Percentiles rank a stretch among this genome's conserved stretches.
Conservation (phyloP, 345 rosid species). For the Stellera chamaejasme region DNA sequence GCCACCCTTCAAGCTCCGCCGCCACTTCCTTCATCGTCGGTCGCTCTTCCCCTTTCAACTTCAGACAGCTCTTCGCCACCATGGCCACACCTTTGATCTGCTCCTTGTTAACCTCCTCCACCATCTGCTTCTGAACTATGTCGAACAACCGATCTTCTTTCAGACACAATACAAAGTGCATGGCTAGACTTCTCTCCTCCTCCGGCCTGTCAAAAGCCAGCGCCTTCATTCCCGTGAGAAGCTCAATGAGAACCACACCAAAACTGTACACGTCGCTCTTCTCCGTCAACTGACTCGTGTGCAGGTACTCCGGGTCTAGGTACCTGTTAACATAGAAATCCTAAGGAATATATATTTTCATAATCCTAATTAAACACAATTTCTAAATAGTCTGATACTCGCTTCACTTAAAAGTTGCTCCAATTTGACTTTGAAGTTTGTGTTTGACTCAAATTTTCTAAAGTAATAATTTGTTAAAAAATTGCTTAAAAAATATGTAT, state of each 20-base stretch:
- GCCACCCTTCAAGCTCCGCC: slow-evolving; percentile 18
- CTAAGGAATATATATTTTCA: no score
- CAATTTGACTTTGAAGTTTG: no score
- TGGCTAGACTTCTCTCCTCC: slow-evolving; percentile 20
- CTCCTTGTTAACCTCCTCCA: slow-evolving; percentile 1
- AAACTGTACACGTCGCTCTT: slow-evolving; percentile 52
- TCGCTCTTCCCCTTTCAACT: slow-evolving; percentile 20
- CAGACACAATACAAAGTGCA: slow-evolving; percentile 16
- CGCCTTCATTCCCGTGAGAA: slow-evolving; percentile 23
- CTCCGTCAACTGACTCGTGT: slow-evolving; percentile 27
- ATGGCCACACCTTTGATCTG: slow-evolving; percentile 11
- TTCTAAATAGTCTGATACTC: no score
- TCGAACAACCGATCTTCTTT: slow-evolving; percentile 11
- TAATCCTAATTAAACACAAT: no score
- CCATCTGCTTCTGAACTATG: slow-evolving; percentile 12
- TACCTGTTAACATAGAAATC: slow-evolving; percentile 4
- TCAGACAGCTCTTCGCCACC: slow-evolving; percentile 19
- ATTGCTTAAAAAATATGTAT: no score
- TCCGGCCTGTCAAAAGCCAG: slow-evolving; percentile 17
- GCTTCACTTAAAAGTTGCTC: no score
- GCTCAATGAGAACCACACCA: slow-evolving; percentile 35
- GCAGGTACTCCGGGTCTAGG: slow-evolving; percentile 36
- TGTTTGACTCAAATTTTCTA: no score
- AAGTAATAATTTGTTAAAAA: no score
- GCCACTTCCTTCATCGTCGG: slow-evolving; percentile 36